phyloP scores from a whole-genome alignment of 2,329 filamentous ascomycete genomes.

The Hymenoscyphus infarciens region DNA sequence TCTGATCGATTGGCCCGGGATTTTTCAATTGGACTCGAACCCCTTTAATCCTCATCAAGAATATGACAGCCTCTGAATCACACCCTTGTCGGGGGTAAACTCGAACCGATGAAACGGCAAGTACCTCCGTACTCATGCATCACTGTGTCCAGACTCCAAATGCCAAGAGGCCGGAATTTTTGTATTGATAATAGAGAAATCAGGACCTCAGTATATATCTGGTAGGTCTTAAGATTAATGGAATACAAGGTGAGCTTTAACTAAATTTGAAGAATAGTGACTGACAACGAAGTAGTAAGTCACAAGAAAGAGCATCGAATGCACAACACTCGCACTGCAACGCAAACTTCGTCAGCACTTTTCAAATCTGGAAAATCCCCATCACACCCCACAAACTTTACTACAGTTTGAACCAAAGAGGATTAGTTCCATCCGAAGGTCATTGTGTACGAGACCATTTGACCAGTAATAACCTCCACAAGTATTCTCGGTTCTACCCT shows the following conservation, averaged over 20 bases:
- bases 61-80: not conserved
- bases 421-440: conserved; percentile 12
- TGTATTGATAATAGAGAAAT: not conserved
- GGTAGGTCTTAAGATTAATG: not conserved
- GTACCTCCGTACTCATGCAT: conserved; percentile 7
- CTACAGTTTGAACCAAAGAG: conserved; percentile 7
- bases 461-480: not conserved
- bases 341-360: not conserved
- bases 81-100: not conserved
- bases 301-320: no score
- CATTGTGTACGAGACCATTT: not conserved
- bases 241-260: not conserved
- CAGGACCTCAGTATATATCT: not conserved
- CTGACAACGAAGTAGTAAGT: not conserved
- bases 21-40: not conserved
- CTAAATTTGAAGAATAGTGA: not conserved
- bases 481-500: not conserved
- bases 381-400: not conserved
- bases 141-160: not conserved
- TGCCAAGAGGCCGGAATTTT: not conserved
- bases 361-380: conserved; percentile 2
- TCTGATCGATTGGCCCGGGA: not conserved
- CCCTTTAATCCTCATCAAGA: not conserved
- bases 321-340: not conserved
- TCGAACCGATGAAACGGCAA: conserved; percentile 3